Percentiles rank a stretch among this genome's conserved stretches.
These are phyloP conservation scores for Saturnispora silvae DNA, from an alignment of 805 yeast genomes.

Conservation along the genomic window DNA sequence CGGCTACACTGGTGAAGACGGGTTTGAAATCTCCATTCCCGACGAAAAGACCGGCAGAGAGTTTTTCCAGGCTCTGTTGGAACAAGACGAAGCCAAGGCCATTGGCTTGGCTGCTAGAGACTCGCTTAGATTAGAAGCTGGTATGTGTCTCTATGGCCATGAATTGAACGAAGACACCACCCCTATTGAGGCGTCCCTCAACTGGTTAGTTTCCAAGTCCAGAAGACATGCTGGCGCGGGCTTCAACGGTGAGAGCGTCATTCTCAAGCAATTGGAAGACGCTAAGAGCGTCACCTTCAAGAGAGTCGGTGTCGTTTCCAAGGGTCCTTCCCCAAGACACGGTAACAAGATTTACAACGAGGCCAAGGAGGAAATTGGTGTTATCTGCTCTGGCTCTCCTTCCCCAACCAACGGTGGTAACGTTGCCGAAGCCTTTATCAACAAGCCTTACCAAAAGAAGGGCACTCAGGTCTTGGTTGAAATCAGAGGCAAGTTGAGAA, in stretches of 20 bases:
- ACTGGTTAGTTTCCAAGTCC: slow-evolving; percentile 82
- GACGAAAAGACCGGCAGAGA: slow-evolving; percentile 40
- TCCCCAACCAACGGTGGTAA: slow-evolving; percentile 59
- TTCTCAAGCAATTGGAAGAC: slow-evolving; percentile 52
- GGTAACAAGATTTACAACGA: slow-evolving; percentile 50
- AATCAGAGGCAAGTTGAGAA: slow-evolving; percentile 74
- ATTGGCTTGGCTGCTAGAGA: slow-evolving; percentile 98
- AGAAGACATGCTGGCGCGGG: slow-evolving; percentile 44
- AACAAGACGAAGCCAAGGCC: slow-evolving; percentile 53
- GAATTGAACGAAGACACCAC: slow-evolving; percentile 72
- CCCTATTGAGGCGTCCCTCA: slow-evolving; percentile 80
- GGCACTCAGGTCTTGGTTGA: slow-evolving; percentile 67
- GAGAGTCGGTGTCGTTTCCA: slow-evolving; percentile 66
- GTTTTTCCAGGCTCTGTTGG: slow-evolving; percentile 51
- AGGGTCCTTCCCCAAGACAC: slow-evolving; percentile 91
- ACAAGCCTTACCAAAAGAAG: slow-evolving; percentile 57
- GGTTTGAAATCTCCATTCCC: slow-evolving; percentile 83
- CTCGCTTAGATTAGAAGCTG: slow-evolving; percentile 90
- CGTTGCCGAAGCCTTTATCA: slow-evolving; percentile 84
- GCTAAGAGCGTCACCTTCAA: slow-evolving; percentile 50
- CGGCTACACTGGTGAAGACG: slow-evolving; percentile 98
- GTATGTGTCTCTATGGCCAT: slow-evolving; percentile 95
- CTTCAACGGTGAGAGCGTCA: slow-evolving; percentile 71
- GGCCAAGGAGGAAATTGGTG: slow-evolving; percentile 43
- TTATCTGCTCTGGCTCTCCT: slow-evolving; percentile 49